Conservation (phyloP, 345 rosid species). For the Bretschneidera sinensis region DNA sequence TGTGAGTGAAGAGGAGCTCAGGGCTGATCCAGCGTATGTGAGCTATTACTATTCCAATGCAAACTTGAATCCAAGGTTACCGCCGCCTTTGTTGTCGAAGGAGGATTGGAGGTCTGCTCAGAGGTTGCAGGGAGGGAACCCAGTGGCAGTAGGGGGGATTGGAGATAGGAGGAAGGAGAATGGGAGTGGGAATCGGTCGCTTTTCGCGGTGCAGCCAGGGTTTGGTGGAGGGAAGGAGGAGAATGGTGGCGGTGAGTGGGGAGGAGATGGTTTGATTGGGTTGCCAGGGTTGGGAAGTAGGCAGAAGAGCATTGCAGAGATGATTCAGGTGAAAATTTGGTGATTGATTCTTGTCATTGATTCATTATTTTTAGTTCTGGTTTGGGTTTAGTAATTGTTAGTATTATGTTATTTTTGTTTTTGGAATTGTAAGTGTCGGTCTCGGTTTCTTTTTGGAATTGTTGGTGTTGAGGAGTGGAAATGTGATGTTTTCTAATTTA, state of each 20-base stretch:
- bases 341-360: constrained; percentile 1
- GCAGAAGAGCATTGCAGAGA: constrained; percentile 81
- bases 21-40: constrained; percentile 75
- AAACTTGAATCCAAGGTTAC: constrained; percentile 84
- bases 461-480: too few relatives aligned
- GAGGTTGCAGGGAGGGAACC: constrained; percentile 44
- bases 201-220: constrained; percentile 71
- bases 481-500: too few relatives aligned
- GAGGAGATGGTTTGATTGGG: constrained; percentile 83
- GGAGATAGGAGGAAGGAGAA: constrained; percentile 59
- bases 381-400: constrained; percentile 9
- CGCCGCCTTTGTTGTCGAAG: constrained; percentile 78
- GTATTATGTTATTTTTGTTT: too few relatives aligned
- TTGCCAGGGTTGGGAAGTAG: constrained; percentile 63
- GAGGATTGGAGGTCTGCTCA: constrained; percentile 83
- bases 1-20: constrained; percentile 61
- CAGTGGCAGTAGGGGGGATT: constrained; percentile 45
- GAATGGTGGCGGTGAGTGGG: constrained; percentile 65
- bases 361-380: background rate
- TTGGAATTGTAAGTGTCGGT: background rate
- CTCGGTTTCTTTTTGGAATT: background rate
- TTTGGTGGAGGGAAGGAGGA: constrained; percentile 48
- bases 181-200: constrained; percentile 41
- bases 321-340: constrained; percentile 63
- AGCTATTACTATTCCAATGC: constrained; percentile 70